Evolutionary conservation across 2,329 filamentous ascomycete species (phyloP).

Genomic region (Chrysoporthe cubensis): DNA sequence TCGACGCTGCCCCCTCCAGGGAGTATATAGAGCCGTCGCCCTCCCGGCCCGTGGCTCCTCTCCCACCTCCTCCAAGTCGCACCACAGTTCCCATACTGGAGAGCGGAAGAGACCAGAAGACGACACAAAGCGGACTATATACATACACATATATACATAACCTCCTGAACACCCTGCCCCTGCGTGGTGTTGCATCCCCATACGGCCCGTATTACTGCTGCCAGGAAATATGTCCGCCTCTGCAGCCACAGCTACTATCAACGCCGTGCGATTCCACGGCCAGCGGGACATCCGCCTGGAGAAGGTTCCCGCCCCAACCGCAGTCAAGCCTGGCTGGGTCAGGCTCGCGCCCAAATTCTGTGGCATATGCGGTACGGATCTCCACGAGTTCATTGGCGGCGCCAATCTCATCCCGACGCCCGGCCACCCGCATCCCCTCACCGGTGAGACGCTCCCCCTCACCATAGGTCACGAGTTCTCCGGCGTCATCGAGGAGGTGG

Average conservation of each 20-base stretch:
- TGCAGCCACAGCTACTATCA: slow-evolving; percentile 22
- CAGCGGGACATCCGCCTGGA: slow-evolving; percentile 29
- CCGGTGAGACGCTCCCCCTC: slow-evolving; percentile 58
- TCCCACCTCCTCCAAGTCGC: background rate
- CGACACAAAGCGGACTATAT: background rate
- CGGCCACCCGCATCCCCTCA: slow-evolving; percentile 56
- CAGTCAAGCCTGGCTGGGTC: slow-evolving; percentile 26
- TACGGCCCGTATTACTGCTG: background rate
- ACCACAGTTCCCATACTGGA: background rate
- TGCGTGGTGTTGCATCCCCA: background rate
- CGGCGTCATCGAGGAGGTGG: slow-evolving; percentile 61
- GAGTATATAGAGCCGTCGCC: slow-evolving; percentile 16
- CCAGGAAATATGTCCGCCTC: background rate
- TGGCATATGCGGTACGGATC: slow-evolving; percentile 42
- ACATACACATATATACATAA: background rate
- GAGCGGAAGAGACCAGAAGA: no score
- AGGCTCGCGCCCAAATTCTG: slow-evolving; percentile 38
- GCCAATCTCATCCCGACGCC: slow-evolving; percentile 38
- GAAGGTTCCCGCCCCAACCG: slow-evolving; percentile 21
- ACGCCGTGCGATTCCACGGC: slow-evolving; percentile 28
- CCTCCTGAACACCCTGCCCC: background rate
- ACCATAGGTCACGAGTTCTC: slow-evolving; percentile 67
- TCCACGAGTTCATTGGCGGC: slow-evolving; percentile 40
- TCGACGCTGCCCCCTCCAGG: background rate
- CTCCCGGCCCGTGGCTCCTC: background rate